Percentiles rank a stretch among this genome's conserved stretches.
Conservation (phyloP, 768 basidiomycete species). For the Lactarius hatsudake region DNA sequence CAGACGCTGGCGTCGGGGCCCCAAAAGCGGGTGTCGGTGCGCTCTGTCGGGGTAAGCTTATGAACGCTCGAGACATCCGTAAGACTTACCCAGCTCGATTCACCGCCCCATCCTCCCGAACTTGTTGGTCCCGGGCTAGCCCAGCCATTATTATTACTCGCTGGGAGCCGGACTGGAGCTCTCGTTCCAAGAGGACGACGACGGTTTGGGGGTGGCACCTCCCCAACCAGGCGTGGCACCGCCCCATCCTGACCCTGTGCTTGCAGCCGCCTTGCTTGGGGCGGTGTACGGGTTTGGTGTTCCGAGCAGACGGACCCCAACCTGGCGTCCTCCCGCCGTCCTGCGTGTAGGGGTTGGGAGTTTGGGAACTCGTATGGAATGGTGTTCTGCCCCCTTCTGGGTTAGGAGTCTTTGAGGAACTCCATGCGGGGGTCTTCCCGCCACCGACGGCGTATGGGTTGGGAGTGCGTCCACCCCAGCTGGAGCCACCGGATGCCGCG, state of each 20-base stretch:
- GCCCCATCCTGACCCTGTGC: conserved; percentile 49
- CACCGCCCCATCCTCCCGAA: conserved; percentile 39
- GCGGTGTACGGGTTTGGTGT: conserved; percentile 54
- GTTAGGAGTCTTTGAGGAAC: conserved; percentile 54
- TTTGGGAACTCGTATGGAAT: conserved; percentile 61
- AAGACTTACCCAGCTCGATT: conserved; percentile 48
- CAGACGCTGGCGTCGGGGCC: conserved; percentile 39
- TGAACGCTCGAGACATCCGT: background rate
- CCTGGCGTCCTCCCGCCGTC: conserved; percentile 51
- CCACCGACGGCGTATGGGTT: conserved; percentile 38
- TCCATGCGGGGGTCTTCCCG: conserved; percentile 33
- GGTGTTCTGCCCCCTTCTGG: conserved; percentile 68
- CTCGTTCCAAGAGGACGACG: conserved; percentile 16
- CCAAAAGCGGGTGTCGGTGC: conserved; percentile 30
- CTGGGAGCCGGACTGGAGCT: conserved; percentile 20
- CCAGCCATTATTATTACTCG: conserved; percentile 26
- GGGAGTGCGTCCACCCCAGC: conserved; percentile 32
- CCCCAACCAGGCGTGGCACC: conserved; percentile 33
- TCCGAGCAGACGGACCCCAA: conserved; percentile 48
- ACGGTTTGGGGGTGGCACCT: conserved; percentile 26
- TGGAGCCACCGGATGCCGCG: conserved; percentile 27
- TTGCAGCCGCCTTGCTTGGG: conserved; percentile 40
- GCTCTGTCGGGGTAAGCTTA: conserved; percentile 27
- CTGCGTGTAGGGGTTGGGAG: conserved; percentile 66
- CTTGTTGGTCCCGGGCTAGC: conserved; percentile 32